Conservation (phyloP, 2,329 filamentous ascomycete species). For the Dryadomyces quercivorus region DNA sequence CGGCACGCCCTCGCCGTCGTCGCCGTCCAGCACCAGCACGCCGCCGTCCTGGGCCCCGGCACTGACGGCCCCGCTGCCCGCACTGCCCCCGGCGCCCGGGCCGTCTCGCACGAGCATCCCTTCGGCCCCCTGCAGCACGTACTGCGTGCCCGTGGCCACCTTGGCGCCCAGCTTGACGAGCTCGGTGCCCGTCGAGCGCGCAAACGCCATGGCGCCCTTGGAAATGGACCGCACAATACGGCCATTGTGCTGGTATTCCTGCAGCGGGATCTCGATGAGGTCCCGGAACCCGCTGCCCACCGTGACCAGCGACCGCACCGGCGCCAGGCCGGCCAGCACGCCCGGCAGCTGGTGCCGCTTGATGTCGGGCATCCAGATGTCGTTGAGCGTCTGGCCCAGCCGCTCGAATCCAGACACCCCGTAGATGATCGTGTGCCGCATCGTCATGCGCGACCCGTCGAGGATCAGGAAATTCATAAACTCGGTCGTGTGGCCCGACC, state of each 20-base stretch:
- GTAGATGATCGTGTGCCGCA: constrained; percentile 85
- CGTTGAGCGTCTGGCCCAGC: constrained; percentile 79
- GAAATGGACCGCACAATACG: constrained; percentile 82
- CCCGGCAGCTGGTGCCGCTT: constrained; percentile 78
- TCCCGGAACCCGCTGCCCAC: constrained; percentile 80
- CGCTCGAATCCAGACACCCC: constrained; percentile 85
- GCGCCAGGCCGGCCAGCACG: constrained; percentile 78
- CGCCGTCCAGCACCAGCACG: neutral
- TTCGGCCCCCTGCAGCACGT: constrained; percentile 81
- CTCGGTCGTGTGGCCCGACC: constrained; percentile 88
- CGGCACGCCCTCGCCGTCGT: constrained; percentile 1
- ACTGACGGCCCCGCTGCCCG: constrained; percentile 16
- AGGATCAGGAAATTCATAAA: constrained; percentile 98
- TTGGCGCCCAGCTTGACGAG: constrained; percentile 92
- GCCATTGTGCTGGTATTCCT: constrained; percentile 89
- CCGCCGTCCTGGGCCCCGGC: neutral
- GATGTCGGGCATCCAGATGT: constrained; percentile 94
- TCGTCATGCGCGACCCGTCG: constrained; percentile 73
- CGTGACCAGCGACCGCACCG: constrained; percentile 82
- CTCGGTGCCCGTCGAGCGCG: constrained; percentile 85
- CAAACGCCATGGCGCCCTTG: constrained; percentile 83
- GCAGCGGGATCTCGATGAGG: constrained; percentile 77
- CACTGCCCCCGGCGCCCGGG: constrained; percentile 20
- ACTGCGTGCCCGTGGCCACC: constrained; percentile 87
- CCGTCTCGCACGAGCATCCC: constrained; percentile 45